phyloP scores from a whole-genome alignment of 2,329 filamentous ascomycete genomes.

The Exophiala dermatitidis region DNA sequence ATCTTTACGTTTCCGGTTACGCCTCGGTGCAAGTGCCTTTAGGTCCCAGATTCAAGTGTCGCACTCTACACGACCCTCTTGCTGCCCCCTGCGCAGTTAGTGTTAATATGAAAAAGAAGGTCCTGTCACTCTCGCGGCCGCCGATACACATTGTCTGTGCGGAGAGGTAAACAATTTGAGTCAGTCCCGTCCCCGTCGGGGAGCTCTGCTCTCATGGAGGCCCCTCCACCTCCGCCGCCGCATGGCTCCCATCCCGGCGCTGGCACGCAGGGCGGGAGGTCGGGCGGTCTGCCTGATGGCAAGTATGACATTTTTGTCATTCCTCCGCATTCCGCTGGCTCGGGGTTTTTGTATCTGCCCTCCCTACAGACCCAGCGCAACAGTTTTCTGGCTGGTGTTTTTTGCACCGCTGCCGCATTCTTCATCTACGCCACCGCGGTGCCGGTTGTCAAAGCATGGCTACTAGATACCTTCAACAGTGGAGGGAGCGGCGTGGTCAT shows the following conservation, averaged over 20 bases:
- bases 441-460: conserved; percentile 68
- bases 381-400: conserved; percentile 83
- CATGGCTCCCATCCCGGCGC: conserved; percentile 64
- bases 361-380: conserved; percentile 79
- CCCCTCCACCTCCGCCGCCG: conserved; percentile 71
- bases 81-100: conserved; percentile 13
- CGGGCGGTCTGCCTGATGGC: conserved; percentile 67
- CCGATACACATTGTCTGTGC: conserved; percentile 7
- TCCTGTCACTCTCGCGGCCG: conserved; percentile 6
- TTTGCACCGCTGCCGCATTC: conserved; percentile 64
- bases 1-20: background rate
- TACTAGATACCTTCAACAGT: conserved; percentile 60
- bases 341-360: conserved; percentile 89
- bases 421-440: conserved; percentile 65
- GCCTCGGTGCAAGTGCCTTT: conserved; percentile 7
- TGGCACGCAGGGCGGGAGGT: conserved; percentile 46
- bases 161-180: conserved; percentile 9
- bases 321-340: conserved; percentile 80
- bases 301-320: conserved; percentile 98
- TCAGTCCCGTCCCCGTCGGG: background rate
- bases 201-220: conserved; percentile 29
- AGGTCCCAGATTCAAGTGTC: conserved; percentile 6
- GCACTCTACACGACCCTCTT: background rate
- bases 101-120: conserved; percentile 24
- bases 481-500: conserved; percentile 67